Conservation (phyloP, 257 asterid genomes). For the Plantago major region DNA sequence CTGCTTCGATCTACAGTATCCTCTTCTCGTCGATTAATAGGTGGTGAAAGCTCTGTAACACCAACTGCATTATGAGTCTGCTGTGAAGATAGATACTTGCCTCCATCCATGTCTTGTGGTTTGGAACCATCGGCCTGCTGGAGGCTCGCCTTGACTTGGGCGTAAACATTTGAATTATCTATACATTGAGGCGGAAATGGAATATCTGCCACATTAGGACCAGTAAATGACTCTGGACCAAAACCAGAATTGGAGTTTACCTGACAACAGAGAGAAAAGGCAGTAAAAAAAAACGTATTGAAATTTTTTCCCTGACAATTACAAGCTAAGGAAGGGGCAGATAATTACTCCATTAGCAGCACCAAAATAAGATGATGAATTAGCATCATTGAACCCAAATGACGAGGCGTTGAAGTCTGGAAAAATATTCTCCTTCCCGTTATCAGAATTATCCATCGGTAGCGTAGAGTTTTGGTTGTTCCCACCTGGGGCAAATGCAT, state of each 20-base stretch:
- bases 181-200: constrained; percentile 18
- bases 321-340: constrained; percentile 12
- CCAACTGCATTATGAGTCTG: constrained; percentile 30
- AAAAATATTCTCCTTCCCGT: constrained; percentile 43
- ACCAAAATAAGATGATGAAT: constrained; percentile 34
- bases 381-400: constrained; percentile 62
- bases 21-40: constrained; percentile 52
- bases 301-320: background rate
- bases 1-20: constrained; percentile 47
- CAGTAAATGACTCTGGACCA: constrained; percentile 44
- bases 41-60: constrained; percentile 48
- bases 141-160: constrained; percentile 17
- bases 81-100: constrained; percentile 26
- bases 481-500: constrained; percentile 30
- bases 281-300: constrained; percentile 7
- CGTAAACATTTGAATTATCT: constrained; percentile 25
- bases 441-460: constrained; percentile 31
- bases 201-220: constrained; percentile 35
- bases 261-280: constrained; percentile 28
- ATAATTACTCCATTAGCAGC: constrained; percentile 44
- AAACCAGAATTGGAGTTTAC: constrained; percentile 24
- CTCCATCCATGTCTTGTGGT: constrained; percentile 29
- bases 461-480: constrained; percentile 31
- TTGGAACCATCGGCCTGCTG: constrained; percentile 36
- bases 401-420: constrained; percentile 52